A percentile compares a stretch with the other conserved stretches of the same genome.
These are phyloP conservation scores for Exophiala spinifera DNA, from an alignment of 2,329 filamentous ascomycete genomes.

Conservation along the genomic window DNA sequence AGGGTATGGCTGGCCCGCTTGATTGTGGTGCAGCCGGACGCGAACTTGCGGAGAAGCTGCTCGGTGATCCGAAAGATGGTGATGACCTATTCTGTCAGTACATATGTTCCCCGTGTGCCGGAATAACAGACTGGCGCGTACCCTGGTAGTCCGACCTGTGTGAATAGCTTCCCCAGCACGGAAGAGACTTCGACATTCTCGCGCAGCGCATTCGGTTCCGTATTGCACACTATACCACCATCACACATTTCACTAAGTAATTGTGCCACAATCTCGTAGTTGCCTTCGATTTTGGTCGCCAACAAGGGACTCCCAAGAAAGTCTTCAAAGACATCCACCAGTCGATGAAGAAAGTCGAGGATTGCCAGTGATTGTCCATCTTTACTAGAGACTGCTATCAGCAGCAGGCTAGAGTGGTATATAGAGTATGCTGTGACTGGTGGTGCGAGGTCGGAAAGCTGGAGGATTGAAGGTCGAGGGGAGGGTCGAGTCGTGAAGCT, in stretches of 20 bases:
- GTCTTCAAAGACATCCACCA: constrained; percentile 89
- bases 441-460: constrained; percentile 76
- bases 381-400: constrained; percentile 77
- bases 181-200: constrained; percentile 91
- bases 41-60: constrained; percentile 41
- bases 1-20: constrained; percentile 64
- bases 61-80: constrained; percentile 40
- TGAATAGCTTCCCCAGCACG: constrained; percentile 82
- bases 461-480: constrained; percentile 81
- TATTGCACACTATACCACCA: constrained; percentile 81
- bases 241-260: constrained; percentile 95
- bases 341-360: constrained; percentile 89
- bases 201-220: constrained; percentile 86
- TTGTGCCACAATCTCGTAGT: constrained; percentile 92
- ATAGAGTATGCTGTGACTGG: constrained; percentile 87
- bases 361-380: constrained; percentile 87
- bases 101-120: not conserved
- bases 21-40: constrained; percentile 30
- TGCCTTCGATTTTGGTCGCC: constrained; percentile 79
- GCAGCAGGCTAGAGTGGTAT: constrained; percentile 79
- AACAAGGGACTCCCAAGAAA: constrained; percentile 86
- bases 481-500: constrained; percentile 79
- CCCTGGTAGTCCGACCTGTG: constrained; percentile 80
- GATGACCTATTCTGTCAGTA: constrained; percentile 36
- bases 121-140: constrained; percentile 35